phyloP scores from a whole-genome alignment of 176 grass and related monocot genomes.

The Bolboschoenus planiculmis region DNA sequence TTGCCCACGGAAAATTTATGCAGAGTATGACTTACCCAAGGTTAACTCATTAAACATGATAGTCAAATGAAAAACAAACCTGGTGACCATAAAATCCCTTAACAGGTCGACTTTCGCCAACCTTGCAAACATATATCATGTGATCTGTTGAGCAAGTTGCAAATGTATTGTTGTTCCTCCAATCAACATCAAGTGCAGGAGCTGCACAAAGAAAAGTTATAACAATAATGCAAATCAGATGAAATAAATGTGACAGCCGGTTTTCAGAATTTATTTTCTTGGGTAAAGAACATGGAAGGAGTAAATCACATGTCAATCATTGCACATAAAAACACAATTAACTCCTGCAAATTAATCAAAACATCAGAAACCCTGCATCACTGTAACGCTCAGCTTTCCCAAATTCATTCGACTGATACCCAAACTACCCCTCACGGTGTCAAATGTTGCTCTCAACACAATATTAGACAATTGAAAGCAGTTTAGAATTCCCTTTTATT shows the following conservation, averaged over 20 bases:
- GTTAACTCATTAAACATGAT: neutral
- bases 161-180: constrained; percentile 96
- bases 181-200: constrained; percentile 97
- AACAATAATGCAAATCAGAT: neutral
- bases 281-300: neutral
- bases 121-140: constrained; percentile 97
- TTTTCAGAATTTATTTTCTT: neutral
- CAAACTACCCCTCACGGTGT: neutral
- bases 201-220: constrained; percentile 38
- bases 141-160: constrained; percentile 95
- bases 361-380: neutral
- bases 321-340: neutral
- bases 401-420: neutral
- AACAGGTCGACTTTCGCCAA: constrained; percentile 68
- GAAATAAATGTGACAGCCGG: neutral
- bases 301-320: neutral
- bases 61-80: constrained; percentile 28
- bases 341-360: neutral
- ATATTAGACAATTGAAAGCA: neutral
- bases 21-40: neutral
- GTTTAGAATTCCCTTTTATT: neutral
- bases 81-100: constrained; percentile 83
- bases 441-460: neutral
- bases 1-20: neutral
- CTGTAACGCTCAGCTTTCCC: neutral